Evolutionary conservation across 352 stramenopile species (phyloP), one percentile per base, ranked within the genome.

Genomic region (Paralagenidium karlingii): DNA sequence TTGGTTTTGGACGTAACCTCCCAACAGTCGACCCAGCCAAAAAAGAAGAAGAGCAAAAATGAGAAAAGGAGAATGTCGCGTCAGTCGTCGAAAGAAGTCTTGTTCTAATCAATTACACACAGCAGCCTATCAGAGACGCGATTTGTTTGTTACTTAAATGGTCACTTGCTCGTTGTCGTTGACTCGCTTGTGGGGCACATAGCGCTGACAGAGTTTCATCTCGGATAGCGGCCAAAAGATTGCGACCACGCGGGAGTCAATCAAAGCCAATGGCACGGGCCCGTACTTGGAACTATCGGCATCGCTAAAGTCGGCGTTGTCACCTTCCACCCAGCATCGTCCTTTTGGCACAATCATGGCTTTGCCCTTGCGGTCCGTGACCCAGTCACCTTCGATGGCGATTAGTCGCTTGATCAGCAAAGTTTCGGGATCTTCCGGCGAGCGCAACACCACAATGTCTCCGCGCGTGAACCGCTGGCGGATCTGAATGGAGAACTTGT

Each of bases 271-370:
- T 31, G 78, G 78, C 34, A 91, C 70, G 26, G 66, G 52, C 2
- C 78, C 78, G 42, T 84, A 88, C 38, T 51, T 46, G 46, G 85
- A 64, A 56, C 74, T 88, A 57, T 87, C 71, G 22, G 38, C 47
- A 49, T 87, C 74, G 50, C 71, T 87, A 47, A 79, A 74, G 28
- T 51, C 58, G 2, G 59, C 44, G 49, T 83, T 87, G 55, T 91
- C 78, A 29, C 78, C 75, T 38, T 92, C 75, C 29, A 92, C 59
- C 78, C 78, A 92, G 60, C 78, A 92, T 53, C 82, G 83, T 47
- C 78, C 78, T 30, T 62, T 53, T 1, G 78, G 78, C 12, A 92
- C 53, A 31, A 75, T 50, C 26, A 66, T 36, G 34, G 43, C 47
- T 11, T 65, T 59, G n/a, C 49, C 46, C 12, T 29, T 53, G 36